Conservation (phyloP, 1,284 basidiomycete species). For the Rhizopogon parksii region DNA sequence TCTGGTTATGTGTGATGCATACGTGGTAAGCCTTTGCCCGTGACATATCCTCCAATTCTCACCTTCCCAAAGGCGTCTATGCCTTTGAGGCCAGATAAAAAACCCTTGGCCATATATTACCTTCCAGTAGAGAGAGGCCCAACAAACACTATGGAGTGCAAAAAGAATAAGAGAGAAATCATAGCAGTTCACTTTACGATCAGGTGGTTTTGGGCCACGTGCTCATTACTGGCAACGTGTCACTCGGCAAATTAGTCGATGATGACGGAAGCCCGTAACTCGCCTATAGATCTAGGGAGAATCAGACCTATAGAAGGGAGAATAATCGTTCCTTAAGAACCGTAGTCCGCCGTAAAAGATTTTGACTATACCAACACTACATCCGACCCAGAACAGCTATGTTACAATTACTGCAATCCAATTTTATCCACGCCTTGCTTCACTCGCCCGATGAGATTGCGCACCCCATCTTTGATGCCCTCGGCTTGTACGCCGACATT, state of each 20-base stretch:
- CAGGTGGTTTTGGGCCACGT: conserved; percentile 14
- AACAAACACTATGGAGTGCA: conserved; percentile 25
- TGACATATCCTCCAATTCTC: conserved; percentile 20
- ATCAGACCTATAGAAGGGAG: too few species aligned
- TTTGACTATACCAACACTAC: neutral
- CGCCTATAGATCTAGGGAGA: too few species aligned
- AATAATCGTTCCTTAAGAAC: too few species aligned
- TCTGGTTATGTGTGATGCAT: conserved; percentile 44
- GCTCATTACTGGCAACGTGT: conserved; percentile 22
- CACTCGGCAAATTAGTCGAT: conserved; percentile 7
- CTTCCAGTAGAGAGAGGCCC: conserved; percentile 17
- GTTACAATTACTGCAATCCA: conserved; percentile 34
- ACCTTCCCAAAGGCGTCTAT: conserved; percentile 99
- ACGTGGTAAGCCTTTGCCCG: conserved; percentile 9
- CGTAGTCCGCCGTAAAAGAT: neutral
- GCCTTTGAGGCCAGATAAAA: conserved; percentile 69
- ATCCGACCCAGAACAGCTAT: neutral
- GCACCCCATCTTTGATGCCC: conserved; percentile 79
- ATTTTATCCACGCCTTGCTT: conserved; percentile 83
- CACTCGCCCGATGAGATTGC: conserved; percentile 81
- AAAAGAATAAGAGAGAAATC: conserved; percentile 24
- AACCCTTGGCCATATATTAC: conserved; percentile 63
- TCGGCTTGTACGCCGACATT: conserved; percentile 73
- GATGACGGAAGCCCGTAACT: neutral
- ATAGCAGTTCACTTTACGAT: neutral